A percentile compares a stretch with the other conserved stretches of the same genome.
phyloP scores from a whole-genome alignment of 176 grass and related monocot species.

The Eleusine coracana region DNA sequence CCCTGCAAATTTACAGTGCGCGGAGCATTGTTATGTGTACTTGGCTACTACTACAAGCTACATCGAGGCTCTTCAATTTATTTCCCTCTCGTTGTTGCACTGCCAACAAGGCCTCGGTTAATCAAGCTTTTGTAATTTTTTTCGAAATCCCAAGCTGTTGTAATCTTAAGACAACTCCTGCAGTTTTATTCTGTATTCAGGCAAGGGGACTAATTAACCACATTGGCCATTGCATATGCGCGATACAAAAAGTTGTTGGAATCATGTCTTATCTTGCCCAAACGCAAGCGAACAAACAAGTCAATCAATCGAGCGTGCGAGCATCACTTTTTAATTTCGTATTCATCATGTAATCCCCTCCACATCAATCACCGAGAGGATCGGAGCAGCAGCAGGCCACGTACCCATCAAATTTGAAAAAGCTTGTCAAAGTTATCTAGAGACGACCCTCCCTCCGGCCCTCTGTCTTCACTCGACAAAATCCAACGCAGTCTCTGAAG shows the following conservation, averaged over 20 bases:
- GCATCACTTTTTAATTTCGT: background rate
- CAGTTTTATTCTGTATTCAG: background rate
- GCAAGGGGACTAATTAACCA: background rate
- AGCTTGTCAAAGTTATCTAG: background rate
- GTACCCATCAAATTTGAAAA: background rate
- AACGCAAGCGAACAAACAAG: background rate
- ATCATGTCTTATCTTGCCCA: background rate
- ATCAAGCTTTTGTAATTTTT: background rate
- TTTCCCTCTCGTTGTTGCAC: background rate
- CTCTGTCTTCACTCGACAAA: background rate
- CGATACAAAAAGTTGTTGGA: background rate
- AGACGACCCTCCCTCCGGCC: background rate
- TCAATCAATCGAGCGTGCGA: background rate
- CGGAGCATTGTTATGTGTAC: background rate
- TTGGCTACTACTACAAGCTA: too few species aligned
- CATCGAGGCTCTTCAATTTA: background rate
- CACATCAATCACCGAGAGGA: background rate
- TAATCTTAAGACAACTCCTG: background rate
- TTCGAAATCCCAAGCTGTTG: background rate
- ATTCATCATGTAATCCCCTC: background rate
- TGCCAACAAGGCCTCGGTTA: background rate
- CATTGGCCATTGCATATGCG: background rate
- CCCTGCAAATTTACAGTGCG: conserved; percentile 7
- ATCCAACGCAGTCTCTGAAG: background rate
- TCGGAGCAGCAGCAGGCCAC: background rate